Conservation (phyloP, 2,329 filamentous ascomycete genomes). For the Cercospora sp. region DNA sequence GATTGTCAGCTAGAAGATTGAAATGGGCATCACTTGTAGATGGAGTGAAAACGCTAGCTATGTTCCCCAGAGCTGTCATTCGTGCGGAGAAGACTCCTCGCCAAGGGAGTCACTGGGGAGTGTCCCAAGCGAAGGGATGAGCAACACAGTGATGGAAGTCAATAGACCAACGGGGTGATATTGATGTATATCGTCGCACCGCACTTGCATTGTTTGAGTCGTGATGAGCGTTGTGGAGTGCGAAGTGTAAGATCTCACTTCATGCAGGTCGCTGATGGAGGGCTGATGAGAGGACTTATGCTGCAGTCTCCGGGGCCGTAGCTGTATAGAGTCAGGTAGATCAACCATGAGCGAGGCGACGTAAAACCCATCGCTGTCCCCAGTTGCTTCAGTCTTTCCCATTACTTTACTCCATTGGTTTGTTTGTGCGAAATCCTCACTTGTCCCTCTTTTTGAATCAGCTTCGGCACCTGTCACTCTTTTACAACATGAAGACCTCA, state of each 20-base stretch:
- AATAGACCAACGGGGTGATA: neutral
- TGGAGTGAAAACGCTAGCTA: neutral
- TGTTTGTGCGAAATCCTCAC: neutral
- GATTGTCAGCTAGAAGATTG: neutral
- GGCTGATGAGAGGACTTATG: neutral
- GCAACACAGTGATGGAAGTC: neutral
- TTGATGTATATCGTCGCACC: neutral
- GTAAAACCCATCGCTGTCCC: neutral
- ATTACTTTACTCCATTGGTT: neutral
- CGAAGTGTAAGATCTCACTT: neutral
- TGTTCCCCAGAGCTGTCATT: neutral
- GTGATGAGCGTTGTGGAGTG: neutral
- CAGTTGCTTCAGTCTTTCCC: neutral
- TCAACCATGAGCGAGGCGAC: neutral
- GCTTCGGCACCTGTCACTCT: neutral
- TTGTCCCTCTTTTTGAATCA: neutral
- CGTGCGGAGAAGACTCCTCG: neutral
- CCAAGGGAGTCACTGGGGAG: neutral
- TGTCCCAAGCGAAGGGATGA: neutral
- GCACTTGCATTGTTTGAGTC: neutral
- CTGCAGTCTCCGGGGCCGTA: neutral
- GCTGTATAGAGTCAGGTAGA: neutral
- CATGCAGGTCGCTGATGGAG: neutral
- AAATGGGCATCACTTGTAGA: neutral
- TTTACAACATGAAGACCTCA: slow-evolving; percentile 1